Percentiles rank a stretch among this genome's conserved stretches.
Evolutionary conservation across 208 protist species (phyloP).

Genomic region (Leishmania guyanensis): DNA sequence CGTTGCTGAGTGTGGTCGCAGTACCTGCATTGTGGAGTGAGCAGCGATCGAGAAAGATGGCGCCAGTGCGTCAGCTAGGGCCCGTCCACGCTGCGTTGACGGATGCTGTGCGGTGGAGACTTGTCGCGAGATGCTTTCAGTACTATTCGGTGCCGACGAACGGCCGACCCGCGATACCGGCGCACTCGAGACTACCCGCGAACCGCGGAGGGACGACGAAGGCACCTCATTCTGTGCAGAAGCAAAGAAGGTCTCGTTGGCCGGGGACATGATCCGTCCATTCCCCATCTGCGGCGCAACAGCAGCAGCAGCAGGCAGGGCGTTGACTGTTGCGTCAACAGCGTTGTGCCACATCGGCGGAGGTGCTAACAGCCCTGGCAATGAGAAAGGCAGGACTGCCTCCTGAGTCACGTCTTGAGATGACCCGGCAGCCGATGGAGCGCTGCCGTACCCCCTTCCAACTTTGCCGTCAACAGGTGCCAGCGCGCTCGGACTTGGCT

Average conservation of each 20-base stretch:
- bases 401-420: neutral
- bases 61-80: neutral
- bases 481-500: constrained; percentile 11
- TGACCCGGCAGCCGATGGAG: neutral
- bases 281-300: neutral
- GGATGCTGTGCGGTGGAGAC: neutral
- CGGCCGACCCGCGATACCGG: neutral
- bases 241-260: neutral
- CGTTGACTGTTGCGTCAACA: neutral
- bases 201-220: neutral
- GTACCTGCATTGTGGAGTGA: neutral
- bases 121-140: neutral
- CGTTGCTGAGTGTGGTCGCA: neutral
- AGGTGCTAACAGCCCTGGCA: neutral
- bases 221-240: neutral
- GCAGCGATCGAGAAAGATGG: neutral
- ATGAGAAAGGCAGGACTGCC: neutral
- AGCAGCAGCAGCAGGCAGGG: neutral
- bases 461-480: neutral
- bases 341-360: neutral
- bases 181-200: neutral
- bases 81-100: neutral
- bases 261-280: neutral
- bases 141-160: neutral
- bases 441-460: constrained; percentile 24